Base-by-base conservation (phyloP, 768 basidiomycete species). In the Trametes elegans region DNA sequence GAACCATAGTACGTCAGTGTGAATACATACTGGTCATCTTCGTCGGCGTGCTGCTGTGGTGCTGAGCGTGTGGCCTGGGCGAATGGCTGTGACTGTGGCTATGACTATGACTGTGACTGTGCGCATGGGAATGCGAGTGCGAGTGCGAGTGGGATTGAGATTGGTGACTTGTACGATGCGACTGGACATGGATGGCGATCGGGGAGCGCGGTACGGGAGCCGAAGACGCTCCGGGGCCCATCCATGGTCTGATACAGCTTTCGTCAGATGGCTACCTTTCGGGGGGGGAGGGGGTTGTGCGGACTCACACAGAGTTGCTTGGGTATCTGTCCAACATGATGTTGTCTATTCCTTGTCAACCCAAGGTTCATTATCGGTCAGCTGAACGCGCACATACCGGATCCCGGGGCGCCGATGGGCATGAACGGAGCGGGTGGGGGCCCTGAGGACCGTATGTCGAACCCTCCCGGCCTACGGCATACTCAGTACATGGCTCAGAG, bases 371-470 rank as follows among this genome's bases (percentile, higher is more conserved):
- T n/a, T n/a, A n/a, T n/a, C n/a, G n/a, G n/a, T n/a, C n/a, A n/a
- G n/a, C n/a, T n/a, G 5, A 24, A 26, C 13, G 3, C 5, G 8
- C 11, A 24, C 53, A 7, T 8, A 46, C 44, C 53, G 7, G 38
- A 39, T 32, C 34, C 40, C 26, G 57, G 57, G n/a, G 53, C 48
- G 24, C 58, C 58, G n/a, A 59, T 59, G 2, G 58, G 58, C 58
- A 55, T 55, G 32, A 59, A 59, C 3, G 58, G 58, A 43, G 41
- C 27, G 7, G 58, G 49, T 6, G 52, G 27, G 5, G 57, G 35
- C 13, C 44, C 46, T 26, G 58, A 34, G 8, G 32, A 13, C 11
- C 27, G 31, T 24, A 19, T 23, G 21, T 26, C 24, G 29, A 42
- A 55, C 19, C 53, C 53, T 39, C 41, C 38, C 1, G 49, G 49